These are phyloP conservation scores for Trichophyton schoenleinii DNA, from an alignment of 2,329 filamentous ascomycete species.

Conservation along the genomic window DNA sequence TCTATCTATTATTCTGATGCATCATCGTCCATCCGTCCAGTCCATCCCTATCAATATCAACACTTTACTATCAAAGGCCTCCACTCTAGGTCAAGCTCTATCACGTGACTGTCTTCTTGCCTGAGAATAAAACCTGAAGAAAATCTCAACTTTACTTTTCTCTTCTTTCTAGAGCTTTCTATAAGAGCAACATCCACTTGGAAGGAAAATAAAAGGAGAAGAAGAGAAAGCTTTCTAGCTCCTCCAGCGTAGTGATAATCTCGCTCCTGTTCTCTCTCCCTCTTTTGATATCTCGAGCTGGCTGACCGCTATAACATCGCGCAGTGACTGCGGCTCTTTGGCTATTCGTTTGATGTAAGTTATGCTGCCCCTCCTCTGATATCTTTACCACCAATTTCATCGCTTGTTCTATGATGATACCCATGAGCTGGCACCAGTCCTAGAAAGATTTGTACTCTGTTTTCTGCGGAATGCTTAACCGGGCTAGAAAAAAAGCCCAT, in stretches of 20 bases:
- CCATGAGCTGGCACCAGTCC: constrained; percentile 54
- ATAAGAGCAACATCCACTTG: neutral
- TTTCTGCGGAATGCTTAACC: constrained; percentile 16
- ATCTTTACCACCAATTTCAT: neutral
- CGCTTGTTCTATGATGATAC: constrained; percentile 41
- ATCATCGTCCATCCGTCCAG: too few relatives aligned
- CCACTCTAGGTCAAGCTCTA: neutral
- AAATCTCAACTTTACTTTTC: neutral
- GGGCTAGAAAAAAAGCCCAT: neutral
- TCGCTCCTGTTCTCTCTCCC: constrained; percentile 8
- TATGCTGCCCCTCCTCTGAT: neutral
- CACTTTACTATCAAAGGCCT: neutral
- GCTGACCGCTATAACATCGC: neutral
- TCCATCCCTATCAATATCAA: too few relatives aligned
- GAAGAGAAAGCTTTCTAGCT: neutral
- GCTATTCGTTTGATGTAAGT: constrained; percentile 5
- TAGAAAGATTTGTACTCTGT: constrained; percentile 52
- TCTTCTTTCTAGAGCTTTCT: constrained; percentile 15
- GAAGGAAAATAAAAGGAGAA: neutral
- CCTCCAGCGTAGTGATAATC: constrained; percentile 1
- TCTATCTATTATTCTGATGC: too few relatives aligned
- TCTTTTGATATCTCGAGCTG: neutral
- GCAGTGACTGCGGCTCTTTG: neutral
- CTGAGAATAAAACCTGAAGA: neutral
- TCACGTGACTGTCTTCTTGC: neutral